phyloP scores from a whole-genome alignment of 305 asterid genomes.

The Nicotiana rustica region DNA sequence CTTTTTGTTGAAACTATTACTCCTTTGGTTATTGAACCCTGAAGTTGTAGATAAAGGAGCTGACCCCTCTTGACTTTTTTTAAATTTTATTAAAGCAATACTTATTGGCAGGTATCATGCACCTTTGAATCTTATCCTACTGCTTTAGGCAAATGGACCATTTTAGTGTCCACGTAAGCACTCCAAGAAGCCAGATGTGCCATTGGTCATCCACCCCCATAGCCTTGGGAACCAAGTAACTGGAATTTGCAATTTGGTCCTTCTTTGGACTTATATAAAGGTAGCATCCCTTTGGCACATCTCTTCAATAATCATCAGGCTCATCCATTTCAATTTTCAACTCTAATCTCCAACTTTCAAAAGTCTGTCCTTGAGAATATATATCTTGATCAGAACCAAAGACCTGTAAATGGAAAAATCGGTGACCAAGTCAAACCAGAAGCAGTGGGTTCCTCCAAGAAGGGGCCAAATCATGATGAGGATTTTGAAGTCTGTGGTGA shows the following conservation, averaged over 20 bases:
- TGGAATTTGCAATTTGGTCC: constrained; percentile 26
- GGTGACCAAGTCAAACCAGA: neutral
- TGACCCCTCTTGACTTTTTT: too few species aligned
- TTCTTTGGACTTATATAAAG: neutral
- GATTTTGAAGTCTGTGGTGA: constrained; percentile 39
- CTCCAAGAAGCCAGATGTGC: neutral
- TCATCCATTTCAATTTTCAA: neutral
- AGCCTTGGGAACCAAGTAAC: constrained; percentile 26
- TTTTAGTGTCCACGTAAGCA: neutral
- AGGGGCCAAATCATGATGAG: constrained; percentile 38
- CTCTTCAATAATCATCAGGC: neutral
- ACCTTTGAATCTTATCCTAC: too few species aligned
- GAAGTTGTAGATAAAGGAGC: too few species aligned
- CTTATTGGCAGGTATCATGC: neutral
- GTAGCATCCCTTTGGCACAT: neutral
- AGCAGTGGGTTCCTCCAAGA: neutral
- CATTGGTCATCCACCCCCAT: neutral
- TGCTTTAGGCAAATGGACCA: neutral
- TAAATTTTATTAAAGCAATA: too few species aligned
- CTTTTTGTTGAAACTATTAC: too few species aligned
- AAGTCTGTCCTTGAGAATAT: neutral
- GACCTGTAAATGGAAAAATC: constrained; percentile 28
- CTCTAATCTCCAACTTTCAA: neutral
- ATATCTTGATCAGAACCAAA: neutral
- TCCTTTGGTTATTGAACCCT: too few species aligned